Conservation (phyloP, 1,284 basidiomycete genomes). For the Somion occarium region DNA sequence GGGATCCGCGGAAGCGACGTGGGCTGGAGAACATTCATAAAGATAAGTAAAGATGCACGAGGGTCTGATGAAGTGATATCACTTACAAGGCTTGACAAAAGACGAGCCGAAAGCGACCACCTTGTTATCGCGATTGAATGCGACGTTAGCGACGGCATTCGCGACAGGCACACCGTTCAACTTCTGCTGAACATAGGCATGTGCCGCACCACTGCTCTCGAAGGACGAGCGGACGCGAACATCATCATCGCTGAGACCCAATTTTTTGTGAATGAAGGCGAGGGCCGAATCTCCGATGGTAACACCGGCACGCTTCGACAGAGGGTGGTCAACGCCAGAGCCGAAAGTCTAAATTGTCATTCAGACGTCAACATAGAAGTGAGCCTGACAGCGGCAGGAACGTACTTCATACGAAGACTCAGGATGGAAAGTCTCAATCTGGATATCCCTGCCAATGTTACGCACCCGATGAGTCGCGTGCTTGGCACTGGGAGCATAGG, state of each 20-base stretch:
- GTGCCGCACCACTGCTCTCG: conserved; percentile 22
- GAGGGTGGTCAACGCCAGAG: conserved; percentile 29
- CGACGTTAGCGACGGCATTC: conserved; percentile 43
- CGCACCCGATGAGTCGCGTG: conserved; percentile 39
- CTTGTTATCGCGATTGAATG: conserved; percentile 33
- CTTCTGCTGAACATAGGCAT: conserved; percentile 35
- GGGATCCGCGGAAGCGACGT: conserved; percentile 33
- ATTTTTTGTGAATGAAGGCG: conserved; percentile 23
- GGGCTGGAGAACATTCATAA: conserved; percentile 23
- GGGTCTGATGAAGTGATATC: neutral
- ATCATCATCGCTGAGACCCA: conserved; percentile 18
- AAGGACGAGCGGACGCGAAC: conserved; percentile 21
- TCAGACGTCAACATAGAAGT: too few species aligned
- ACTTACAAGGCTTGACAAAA: conserved; percentile 42
- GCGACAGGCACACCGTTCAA: conserved; percentile 36
- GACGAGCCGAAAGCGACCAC: conserved; percentile 45
- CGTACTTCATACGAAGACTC: conserved; percentile 38
- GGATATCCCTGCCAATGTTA: conserved; percentile 29
- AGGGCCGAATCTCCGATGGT: conserved; percentile 22
- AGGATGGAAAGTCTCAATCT: conserved; percentile 39
- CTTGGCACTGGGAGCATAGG: conserved; percentile 24
- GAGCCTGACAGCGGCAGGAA: too few species aligned
- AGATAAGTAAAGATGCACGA: conserved; percentile 23
- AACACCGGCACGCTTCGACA: conserved; percentile 24
- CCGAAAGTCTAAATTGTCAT: conserved; percentile 34